These are phyloP conservation scores for Chlamydomonas sphaeroides DNA, from an alignment of 139 green algal genomes.

Conservation along the genomic window DNA sequence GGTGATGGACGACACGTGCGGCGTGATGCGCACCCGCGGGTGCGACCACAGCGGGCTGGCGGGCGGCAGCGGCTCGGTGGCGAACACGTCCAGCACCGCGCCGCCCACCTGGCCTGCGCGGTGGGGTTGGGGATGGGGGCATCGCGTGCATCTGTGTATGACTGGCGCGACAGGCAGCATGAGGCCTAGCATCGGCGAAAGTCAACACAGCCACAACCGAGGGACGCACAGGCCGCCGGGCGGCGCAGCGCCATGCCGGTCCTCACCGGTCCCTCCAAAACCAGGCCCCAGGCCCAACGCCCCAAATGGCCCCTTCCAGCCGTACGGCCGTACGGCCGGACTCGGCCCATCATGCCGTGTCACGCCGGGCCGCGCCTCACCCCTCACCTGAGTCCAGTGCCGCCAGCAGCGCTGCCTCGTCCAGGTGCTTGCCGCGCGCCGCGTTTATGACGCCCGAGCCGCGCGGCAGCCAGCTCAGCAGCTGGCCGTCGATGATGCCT, in stretches of 20 bases:
- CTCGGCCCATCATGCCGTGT: too few relatives aligned
- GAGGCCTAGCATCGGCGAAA: too few relatives aligned
- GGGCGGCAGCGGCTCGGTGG: constrained; percentile 62
- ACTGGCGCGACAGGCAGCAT: too few relatives aligned
- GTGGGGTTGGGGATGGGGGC: too few relatives aligned
- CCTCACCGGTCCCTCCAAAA: too few relatives aligned
- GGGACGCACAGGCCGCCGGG: too few relatives aligned
- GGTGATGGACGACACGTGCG: constrained; percentile 72
- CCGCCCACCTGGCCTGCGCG: constrained; percentile 4
- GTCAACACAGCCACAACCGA: too few relatives aligned
- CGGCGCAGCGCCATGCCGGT: too few relatives aligned
- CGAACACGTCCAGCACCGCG: constrained; percentile 16
- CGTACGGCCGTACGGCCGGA: too few relatives aligned
- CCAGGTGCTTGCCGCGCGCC: constrained; percentile 63
- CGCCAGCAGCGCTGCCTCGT: constrained; percentile 61
- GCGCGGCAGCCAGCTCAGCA: constrained; percentile 62
- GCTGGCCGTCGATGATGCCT: constrained; percentile 58
- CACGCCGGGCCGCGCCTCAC: not conserved
- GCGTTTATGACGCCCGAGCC: constrained; percentile 68
- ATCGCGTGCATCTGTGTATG: too few relatives aligned
- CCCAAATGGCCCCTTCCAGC: too few relatives aligned
- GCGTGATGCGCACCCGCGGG: constrained; percentile 64
- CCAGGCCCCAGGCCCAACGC: too few relatives aligned
- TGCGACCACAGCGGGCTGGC: constrained; percentile 66
- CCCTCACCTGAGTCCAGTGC: constrained; percentile 52